Evolutionary conservation across 2,329 filamentous ascomycete genomes (phyloP).

Genomic region (Ceratocystis smalleyi): DNA sequence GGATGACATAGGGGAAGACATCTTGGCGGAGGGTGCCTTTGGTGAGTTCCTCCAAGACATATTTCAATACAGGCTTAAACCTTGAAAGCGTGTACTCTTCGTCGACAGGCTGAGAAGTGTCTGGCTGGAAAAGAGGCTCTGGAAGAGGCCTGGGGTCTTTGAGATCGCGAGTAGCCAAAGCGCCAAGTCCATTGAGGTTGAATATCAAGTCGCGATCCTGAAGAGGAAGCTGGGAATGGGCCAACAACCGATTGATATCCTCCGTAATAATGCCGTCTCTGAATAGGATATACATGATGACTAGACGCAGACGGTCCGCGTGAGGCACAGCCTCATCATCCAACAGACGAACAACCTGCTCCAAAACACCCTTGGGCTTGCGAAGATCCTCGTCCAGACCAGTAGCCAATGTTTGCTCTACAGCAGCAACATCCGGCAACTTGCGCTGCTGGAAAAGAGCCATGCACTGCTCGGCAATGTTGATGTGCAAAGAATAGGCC

Average conservation of each 20-base stretch:
- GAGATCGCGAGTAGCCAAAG: constrained; percentile 48
- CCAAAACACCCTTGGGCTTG: constrained; percentile 77
- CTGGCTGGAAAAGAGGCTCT: constrained; percentile 51
- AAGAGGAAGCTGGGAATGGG: constrained; percentile 63
- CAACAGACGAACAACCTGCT: constrained; percentile 71
- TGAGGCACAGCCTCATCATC: constrained; percentile 63
- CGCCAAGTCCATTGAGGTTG: constrained; percentile 72
- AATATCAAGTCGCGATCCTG: constrained; percentile 56
- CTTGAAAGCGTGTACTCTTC: constrained; percentile 79
- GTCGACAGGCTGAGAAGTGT: constrained; percentile 30
- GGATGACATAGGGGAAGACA: constrained; percentile 58
- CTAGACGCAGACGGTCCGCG: constrained; percentile 65
- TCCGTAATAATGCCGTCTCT: constrained; percentile 69
- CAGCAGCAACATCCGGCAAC: constrained; percentile 67
- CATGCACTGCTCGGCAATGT: constrained; percentile 97
- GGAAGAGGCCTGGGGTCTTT: constrained; percentile 59
- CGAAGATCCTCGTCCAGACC: constrained; percentile 84
- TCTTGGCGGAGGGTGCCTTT: constrained; percentile 50
- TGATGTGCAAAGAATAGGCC: constrained; percentile 82
- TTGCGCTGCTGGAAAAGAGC: constrained; percentile 75
- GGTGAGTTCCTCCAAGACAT: constrained; percentile 62
- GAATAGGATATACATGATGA: constrained; percentile 75
- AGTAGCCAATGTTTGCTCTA: constrained; percentile 83
- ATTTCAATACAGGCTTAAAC: constrained; percentile 66
- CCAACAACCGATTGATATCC: constrained; percentile 70